Base-by-base conservation (phyloP, 768 basidiomycete species). In the Lyophyllum semitale region DNA sequence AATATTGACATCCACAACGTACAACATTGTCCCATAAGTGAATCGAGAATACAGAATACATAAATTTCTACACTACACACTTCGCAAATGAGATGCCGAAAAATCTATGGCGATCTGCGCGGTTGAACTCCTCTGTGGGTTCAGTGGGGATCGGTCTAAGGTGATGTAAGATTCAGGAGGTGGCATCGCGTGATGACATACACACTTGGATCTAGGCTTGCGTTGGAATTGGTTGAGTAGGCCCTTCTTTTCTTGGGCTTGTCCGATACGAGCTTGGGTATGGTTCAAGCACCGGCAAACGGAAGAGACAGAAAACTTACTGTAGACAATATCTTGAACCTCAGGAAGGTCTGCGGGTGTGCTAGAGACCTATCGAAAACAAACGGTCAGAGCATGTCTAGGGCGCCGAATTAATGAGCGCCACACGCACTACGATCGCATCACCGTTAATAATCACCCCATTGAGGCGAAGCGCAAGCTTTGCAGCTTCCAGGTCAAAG, bases 261-360 rank as follows among this genome's bases (percentile, higher is more conserved):
- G 45, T 27, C 48, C 49, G 15, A 59, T 32, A 8, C 58, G 60
- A 45, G 38, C 62, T 65, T 26, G 25, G 23, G 26, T 15, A 26
- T 27, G 13, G 18, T 17, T 51, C 37, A 46, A n/a, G 44, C 20
- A 26, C 2, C 22, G 12, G 6, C 7, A 25, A n/a, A 33, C 15
- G 20, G 25, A n/a, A 48, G 18, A 53, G 15, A 25, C 12, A 29
- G 15, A 29, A 29, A 26, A 64, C 65, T 48, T 50, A 73, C 71
- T 52, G 12, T 59, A 56, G 18, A 71, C 58, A 18, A 73, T 68
- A 41, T 74, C 71, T 44, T 63, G 45, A 27, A 72, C 71, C 57
- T 78, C 77, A 1, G 77, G 77, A 30, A 80, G 73, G 44, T 77
- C 74, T 15, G 65, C 67, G 32, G 74, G 61, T 47, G 71, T 63